phyloP scores from a whole-genome alignment of 495 filamentous ascomycete species.

The Aspergillus homomorphus region DNA sequence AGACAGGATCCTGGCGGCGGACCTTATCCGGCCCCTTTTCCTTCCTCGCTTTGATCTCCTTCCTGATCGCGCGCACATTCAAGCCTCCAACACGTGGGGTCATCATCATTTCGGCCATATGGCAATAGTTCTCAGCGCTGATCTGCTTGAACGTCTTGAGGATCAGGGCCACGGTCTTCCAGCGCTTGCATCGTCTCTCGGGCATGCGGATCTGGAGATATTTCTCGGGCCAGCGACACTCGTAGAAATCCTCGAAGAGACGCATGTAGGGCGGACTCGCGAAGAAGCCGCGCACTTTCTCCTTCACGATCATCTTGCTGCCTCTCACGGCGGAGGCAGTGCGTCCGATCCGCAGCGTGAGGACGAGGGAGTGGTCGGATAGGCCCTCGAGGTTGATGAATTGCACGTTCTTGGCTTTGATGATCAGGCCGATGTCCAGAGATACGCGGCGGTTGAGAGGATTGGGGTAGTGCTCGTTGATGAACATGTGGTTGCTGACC shows the following conservation, averaged over 20 bases:
- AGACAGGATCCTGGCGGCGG: neutral
- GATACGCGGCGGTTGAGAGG: conserved; percentile 9
- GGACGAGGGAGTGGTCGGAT: conserved; percentile 25
- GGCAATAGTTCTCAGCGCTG: conserved; percentile 22
- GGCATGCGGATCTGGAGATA: conserved; percentile 26
- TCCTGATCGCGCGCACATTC: conserved; percentile 22
- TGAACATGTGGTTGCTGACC: conserved; percentile 16
- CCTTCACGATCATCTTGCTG: conserved; percentile 13
- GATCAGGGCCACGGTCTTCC: conserved; percentile 33
- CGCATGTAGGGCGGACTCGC: conserved; percentile 9
- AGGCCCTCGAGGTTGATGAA: conserved; percentile 33
- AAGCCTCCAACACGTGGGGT: conserved; percentile 20
- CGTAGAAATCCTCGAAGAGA: conserved; percentile 22
- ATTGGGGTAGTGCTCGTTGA: conserved; percentile 24
- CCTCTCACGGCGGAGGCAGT: conserved; percentile 16
- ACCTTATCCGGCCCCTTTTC: neutral
- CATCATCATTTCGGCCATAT: conserved; percentile 15
- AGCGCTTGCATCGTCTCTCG: conserved; percentile 18
- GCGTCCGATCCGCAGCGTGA: conserved; percentile 19
- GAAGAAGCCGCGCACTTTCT: conserved; percentile 22
- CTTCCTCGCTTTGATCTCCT: neutral
- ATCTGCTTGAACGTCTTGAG: conserved; percentile 30
- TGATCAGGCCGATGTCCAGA: conserved; percentile 14
- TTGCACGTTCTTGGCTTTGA: conserved; percentile 16
- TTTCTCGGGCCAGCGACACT: conserved; percentile 15